Conservation (phyloP, 2,329 filamentous ascomycete species). For the Elsinoe ampelina region DNA sequence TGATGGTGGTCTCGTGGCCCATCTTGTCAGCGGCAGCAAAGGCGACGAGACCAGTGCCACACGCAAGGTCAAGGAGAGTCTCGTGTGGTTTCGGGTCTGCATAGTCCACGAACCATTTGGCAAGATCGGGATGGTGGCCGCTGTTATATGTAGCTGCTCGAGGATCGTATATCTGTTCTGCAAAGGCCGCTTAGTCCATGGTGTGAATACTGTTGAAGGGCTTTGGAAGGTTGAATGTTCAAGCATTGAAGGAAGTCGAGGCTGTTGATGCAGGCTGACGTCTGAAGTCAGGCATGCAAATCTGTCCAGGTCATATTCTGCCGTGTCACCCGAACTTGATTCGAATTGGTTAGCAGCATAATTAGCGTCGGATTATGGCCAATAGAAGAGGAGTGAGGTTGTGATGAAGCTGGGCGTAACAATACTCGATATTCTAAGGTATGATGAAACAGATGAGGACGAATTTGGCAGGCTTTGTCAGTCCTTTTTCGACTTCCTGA, state of each 20-base stretch:
- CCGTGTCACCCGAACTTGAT: background rate
- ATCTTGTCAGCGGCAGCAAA: constrained; percentile 32
- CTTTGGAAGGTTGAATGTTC: background rate
- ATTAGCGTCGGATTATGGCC: background rate
- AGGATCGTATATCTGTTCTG: constrained; percentile 23
- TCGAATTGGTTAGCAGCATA: background rate
- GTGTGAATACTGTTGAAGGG: background rate
- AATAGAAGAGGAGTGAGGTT: no score
- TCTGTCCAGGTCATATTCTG: background rate
- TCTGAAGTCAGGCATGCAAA: background rate
- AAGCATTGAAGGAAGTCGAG: background rate
- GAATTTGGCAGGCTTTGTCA: no score
- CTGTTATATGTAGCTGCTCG: constrained; percentile 31
- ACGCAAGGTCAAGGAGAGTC: constrained; percentile 37
- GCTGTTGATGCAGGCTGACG: background rate
- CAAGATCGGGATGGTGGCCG: constrained; percentile 34
- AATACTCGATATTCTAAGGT: no score
- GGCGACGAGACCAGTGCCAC: constrained; percentile 37
- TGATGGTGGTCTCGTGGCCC: constrained; percentile 29
- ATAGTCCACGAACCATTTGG: constrained; percentile 29
- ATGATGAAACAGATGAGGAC: no score
- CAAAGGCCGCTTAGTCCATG: background rate
- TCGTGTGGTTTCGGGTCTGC: constrained; percentile 26
- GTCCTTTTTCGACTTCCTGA: background rate
- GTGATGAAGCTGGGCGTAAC: no score